Conservation (phyloP, 169 alveolate genomes). For the Cytauxzoon felis region DNA sequence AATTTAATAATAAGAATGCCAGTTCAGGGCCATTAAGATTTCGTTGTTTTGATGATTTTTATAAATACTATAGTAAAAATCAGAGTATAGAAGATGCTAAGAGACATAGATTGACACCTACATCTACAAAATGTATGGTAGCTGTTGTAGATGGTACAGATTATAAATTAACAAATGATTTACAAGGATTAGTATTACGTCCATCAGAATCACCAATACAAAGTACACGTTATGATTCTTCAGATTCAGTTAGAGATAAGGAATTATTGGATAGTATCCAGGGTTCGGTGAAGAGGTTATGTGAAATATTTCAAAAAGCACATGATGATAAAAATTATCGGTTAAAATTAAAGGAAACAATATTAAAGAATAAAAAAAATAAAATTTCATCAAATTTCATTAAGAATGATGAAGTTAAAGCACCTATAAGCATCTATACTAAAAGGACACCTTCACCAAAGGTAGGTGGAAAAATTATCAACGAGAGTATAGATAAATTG, state of each 20-base stretch:
- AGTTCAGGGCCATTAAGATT: slow-evolving; percentile 19
- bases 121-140: background rate
- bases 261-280: slow-evolving; percentile 13
- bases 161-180: background rate
- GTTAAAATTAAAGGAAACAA: slow-evolving; percentile 5
- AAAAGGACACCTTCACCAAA: slow-evolving; percentile 14
- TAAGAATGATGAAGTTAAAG: slow-evolving; percentile 2
- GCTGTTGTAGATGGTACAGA: background rate
- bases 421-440: background rate
- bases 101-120: background rate
- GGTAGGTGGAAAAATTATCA: no score
- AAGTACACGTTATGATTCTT: background rate
- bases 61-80: slow-evolving; percentile 12
- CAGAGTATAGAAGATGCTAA: slow-evolving; percentile 3
- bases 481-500: no score
- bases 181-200: background rate
- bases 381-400: background rate
- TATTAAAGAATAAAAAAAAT: slow-evolving; percentile 18
- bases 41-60: slow-evolving; percentile 44
- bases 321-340: slow-evolving; percentile 15
- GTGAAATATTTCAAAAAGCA: slow-evolving; percentile 46
- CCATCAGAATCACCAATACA: no score
- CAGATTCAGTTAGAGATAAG: background rate
- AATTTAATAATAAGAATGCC: background rate
- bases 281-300: slow-evolving; percentile 61